Percentiles rank a stretch among this genome's conserved stretches.
phyloP scores from a whole-genome alignment of 108 stramenopile genomes.

The Pseudonitzschia multiseries region DNA sequence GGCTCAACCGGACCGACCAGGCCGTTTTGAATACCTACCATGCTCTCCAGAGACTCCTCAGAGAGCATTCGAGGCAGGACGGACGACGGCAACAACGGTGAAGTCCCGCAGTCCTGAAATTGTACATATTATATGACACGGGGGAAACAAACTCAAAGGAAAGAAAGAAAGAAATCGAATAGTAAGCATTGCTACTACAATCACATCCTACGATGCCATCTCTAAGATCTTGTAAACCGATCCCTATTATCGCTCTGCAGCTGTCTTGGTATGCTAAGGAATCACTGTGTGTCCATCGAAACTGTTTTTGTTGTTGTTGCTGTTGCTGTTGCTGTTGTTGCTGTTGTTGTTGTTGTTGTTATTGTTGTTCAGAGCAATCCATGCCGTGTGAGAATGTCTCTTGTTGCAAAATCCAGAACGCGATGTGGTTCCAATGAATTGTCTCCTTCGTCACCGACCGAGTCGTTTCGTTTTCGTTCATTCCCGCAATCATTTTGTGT shows the following conservation, averaged over 20 bases:
- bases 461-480: not conserved
- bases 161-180: no score
- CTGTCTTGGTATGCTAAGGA: no score
- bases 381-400: not conserved
- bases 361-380: not conserved
- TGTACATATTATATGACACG: no score
- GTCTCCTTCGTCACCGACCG: not conserved
- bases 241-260: no score
- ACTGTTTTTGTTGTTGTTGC: not conserved
- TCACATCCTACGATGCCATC: no score
- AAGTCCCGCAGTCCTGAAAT: no score
- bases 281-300: no score
- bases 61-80: conserved; percentile 24
- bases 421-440: not conserved
- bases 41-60: conserved; percentile 46
- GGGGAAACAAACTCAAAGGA: no score
- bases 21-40: conserved; percentile 60
- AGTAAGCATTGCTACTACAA: no score
- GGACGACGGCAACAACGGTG: conserved; percentile 1
- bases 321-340: not conserved
- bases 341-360: not conserved
- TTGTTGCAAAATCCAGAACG: not conserved
- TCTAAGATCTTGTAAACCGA: no score
- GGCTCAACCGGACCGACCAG: conserved; percentile 40
- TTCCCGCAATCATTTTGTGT: not conserved